These are phyloP conservation scores for Sparassis latifolia DNA, from an alignment of 1,284 basidiomycete genomes.

Conservation along the genomic window DNA sequence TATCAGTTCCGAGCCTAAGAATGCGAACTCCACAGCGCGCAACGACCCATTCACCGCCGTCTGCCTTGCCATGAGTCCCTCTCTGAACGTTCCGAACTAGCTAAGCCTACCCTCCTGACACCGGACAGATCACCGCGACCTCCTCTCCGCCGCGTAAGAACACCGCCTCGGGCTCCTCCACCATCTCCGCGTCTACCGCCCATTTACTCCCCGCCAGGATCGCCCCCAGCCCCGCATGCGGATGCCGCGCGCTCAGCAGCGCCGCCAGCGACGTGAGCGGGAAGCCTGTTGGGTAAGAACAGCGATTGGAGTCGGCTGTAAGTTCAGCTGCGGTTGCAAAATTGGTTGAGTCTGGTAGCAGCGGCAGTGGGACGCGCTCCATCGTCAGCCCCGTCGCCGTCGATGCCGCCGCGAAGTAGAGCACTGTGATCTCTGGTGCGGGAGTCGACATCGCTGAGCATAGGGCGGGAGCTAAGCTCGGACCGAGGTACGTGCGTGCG, in stretches of 20 bases:
- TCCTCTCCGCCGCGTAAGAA: conserved; percentile 66
- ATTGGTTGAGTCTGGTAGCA: neutral
- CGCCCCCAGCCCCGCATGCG: conserved; percentile 40
- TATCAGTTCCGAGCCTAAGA: too few species aligned
- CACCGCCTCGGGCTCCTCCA: conserved; percentile 48
- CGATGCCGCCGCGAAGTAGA: conserved; percentile 77
- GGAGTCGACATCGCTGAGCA: neutral
- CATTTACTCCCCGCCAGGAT: conserved; percentile 59
- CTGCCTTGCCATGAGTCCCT: too few species aligned
- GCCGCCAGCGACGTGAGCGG: conserved; percentile 45
- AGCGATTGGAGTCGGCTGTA: neutral
- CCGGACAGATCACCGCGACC: conserved; percentile 76
- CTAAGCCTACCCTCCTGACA: conserved; percentile 58
- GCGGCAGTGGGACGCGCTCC: conserved; percentile 41
- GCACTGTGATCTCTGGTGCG: conserved; percentile 48
- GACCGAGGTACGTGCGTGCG: too few species aligned
- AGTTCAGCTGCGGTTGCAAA: conserved; percentile 8
- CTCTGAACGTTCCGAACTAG: too few species aligned
- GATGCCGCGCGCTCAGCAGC: conserved; percentile 47
- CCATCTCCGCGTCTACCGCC: conserved; percentile 78
- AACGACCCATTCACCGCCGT: too few species aligned
- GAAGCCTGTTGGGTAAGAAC: conserved; percentile 21
- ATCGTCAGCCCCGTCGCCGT: conserved; percentile 54
- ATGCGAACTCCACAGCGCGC: too few species aligned
- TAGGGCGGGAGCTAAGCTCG: too few species aligned